Evolutionary conservation across 2,329 filamentous ascomycete species (phyloP).

Genomic region (Neofusicoccum sp.): DNA sequence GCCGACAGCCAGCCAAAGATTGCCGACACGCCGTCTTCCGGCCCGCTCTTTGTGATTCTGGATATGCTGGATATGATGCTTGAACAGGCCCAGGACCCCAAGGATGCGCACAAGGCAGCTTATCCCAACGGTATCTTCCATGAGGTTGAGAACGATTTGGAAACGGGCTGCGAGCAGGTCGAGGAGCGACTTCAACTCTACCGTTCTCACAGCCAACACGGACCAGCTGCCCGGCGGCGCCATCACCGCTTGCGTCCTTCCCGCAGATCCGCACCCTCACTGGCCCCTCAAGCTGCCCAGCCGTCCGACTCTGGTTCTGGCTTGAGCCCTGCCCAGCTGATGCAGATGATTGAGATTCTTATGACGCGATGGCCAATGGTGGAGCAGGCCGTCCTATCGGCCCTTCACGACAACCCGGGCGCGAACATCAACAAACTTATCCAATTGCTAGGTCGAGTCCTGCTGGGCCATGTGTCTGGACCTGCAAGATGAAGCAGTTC

Average conservation of each 20-base stretch:
- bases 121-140: not conserved
- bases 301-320: not conserved
- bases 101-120: not conserved
- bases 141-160: not conserved
- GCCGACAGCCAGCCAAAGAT: not conserved
- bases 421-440: constrained; percentile 3
- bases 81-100: not conserved
- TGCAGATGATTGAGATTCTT: constrained; percentile 11
- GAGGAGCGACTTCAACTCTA: not conserved
- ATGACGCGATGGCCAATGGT: constrained; percentile 16
- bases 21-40: constrained; percentile 4
- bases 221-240: not conserved
- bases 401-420: constrained; percentile 1
- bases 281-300: not conserved
- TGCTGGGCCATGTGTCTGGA: not conserved
- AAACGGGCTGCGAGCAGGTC: not conserved
- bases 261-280: not conserved
- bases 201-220: constrained; percentile 2
- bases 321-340: not conserved
- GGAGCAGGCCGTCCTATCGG: not conserved
- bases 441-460: not conserved
- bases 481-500: not conserved
- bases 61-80: constrained; percentile 17
- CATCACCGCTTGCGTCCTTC: constrained; percentile 5
- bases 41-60: constrained; percentile 9